Conservation (phyloP, 805 yeast species). For the Schizosaccharomyces japonicus region DNA sequence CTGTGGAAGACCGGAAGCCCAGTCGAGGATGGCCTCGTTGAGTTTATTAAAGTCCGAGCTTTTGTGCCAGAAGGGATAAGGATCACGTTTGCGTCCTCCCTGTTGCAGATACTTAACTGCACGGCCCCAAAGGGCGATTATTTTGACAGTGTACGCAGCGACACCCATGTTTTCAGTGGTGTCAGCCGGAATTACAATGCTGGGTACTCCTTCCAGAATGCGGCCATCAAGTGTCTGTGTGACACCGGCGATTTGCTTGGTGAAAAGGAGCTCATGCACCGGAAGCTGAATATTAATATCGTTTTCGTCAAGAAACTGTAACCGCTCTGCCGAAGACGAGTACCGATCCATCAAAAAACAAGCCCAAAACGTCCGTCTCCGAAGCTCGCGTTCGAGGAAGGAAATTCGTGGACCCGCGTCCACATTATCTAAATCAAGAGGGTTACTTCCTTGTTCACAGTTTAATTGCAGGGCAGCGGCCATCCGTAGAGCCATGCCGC, state of each 20-base stretch:
- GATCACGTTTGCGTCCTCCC: not conserved
- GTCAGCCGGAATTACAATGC: not conserved
- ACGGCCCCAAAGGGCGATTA: conserved; percentile 13
- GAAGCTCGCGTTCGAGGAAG: conserved; percentile 16
- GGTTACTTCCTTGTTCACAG: conserved; percentile 12
- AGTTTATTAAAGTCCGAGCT: not conserved
- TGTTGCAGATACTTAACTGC: conserved; percentile 12
- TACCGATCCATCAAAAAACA: conserved; percentile 17
- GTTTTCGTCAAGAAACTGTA: conserved; percentile 14
- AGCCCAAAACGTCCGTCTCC: conserved; percentile 18
- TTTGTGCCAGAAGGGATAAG: not conserved
- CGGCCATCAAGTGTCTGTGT: conserved; percentile 9
- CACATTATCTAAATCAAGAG: conserved; percentile 8
- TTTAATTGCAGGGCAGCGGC: conserved; percentile 16
- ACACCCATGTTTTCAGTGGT: conserved; percentile 9
- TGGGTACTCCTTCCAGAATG: conserved; percentile 11
- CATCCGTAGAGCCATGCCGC: conserved; percentile 17
- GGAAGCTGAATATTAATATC: conserved; percentile 14
- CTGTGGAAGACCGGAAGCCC: conserved; percentile 2
- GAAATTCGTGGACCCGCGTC: not conserved
- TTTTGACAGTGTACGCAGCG: conserved; percentile 12
- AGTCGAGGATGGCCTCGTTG: not conserved
- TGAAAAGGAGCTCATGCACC: conserved; percentile 13
- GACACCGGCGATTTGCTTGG: conserved; percentile 13
- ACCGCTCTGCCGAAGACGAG: conserved; percentile 16